Evolutionary conservation across 2,329 filamentous ascomycete genomes (phyloP).

Genomic region (Penicillium sp.): DNA sequence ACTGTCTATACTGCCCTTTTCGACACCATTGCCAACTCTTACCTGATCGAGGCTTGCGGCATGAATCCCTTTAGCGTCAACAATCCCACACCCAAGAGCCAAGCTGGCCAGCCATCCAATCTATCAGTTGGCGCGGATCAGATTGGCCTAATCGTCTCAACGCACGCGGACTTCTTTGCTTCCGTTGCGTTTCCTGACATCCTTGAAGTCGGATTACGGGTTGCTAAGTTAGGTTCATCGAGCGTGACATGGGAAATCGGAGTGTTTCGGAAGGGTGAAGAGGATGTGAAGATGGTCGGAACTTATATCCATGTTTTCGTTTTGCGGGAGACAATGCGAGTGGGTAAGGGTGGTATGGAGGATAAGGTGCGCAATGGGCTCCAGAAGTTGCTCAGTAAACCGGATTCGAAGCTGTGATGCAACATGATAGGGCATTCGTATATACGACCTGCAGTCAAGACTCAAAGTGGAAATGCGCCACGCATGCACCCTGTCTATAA

Average conservation of each 20-base stretch:
- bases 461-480: neutral
- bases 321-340: constrained; percentile 68
- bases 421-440: neutral
- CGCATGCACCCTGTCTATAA: neutral
- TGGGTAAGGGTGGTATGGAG: constrained; percentile 58
- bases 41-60: constrained; percentile 75
- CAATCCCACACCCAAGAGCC: constrained; percentile 18
- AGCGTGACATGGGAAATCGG: constrained; percentile 90
- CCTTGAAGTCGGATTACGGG: constrained; percentile 77
- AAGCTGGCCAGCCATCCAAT: constrained; percentile 9
- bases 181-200: constrained; percentile 79
- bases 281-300: constrained; percentile 78
- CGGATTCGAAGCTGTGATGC: constrained; percentile 29
- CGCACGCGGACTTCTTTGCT: constrained; percentile 81
- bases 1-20: constrained; percentile 83
- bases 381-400: constrained; percentile 52
- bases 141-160: constrained; percentile 81
- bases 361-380: constrained; percentile 51
- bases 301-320: constrained; percentile 88
- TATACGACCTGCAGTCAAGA: neutral
- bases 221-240: constrained; percentile 79
- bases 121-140: constrained; percentile 50
- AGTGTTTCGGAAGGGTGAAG: constrained; percentile 73
- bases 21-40: constrained; percentile 87
- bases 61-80: constrained; percentile 66